These are phyloP conservation scores for Kodamaea fungicola DNA, from an alignment of 1,139 yeast species.

Conservation along the genomic window DNA sequence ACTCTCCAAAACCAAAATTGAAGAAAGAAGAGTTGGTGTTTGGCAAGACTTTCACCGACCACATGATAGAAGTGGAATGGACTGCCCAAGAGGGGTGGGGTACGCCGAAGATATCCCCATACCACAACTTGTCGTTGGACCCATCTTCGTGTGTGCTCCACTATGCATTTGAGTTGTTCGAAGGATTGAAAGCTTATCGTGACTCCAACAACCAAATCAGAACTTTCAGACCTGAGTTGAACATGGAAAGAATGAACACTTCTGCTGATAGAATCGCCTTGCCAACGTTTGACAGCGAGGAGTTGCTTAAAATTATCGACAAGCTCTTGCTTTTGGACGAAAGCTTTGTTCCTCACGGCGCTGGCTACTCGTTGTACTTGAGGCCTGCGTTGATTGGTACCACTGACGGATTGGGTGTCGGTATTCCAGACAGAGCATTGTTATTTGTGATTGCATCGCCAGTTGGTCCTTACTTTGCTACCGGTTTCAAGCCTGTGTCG, in stretches of 20 bases:
- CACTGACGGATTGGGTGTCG: conserved; percentile 34
- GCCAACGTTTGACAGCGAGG: conserved; percentile 36
- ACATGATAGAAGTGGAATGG: conserved; percentile 41
- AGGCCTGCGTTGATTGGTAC: conserved; percentile 30
- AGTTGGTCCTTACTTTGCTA: conserved; percentile 27
- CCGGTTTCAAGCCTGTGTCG: conserved; percentile 35
- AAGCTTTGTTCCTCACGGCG: conserved; percentile 24
- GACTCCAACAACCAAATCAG: conserved; percentile 30
- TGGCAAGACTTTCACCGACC: conserved; percentile 78
- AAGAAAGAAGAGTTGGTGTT: conserved; percentile 78
- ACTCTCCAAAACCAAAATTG: conserved; percentile 59
- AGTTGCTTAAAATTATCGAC: conserved; percentile 32
- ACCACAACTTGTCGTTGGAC: conserved; percentile 29
- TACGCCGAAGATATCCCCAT: conserved; percentile 34
- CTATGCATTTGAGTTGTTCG: conserved; percentile 27
- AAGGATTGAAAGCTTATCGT: conserved; percentile 29
- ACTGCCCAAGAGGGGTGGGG: conserved; percentile 33
- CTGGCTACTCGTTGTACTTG: conserved; percentile 27
- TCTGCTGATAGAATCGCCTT: conserved; percentile 36
- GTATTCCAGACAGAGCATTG: conserved; percentile 32
- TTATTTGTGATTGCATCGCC: conserved; percentile 34
- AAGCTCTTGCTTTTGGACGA: conserved; percentile 32
- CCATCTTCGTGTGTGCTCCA: conserved; percentile 27
- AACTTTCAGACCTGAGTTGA: conserved; percentile 38
- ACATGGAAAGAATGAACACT: conserved; percentile 37